Evolutionary conservation across 129 eudicot species (phyloP), one percentile per base, ranked within the genome.

Genomic region (Tagetes erecta): DNA sequence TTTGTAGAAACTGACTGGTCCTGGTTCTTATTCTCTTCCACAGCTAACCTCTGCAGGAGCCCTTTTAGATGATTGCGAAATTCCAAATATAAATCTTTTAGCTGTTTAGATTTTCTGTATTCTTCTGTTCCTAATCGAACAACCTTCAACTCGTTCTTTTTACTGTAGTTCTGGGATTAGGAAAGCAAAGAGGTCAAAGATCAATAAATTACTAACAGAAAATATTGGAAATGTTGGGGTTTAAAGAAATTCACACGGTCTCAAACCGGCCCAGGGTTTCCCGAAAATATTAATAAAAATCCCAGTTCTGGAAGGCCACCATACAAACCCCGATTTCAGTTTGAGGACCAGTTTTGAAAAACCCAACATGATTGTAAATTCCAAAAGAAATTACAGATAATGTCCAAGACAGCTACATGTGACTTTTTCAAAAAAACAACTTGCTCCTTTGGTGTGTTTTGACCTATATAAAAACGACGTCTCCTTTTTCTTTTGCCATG

Each of bases 71-170:
- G 94, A 66, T 84, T 41, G 11, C 78, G 40, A 31, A 79, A 91
- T 52, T 87, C 87, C 40, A 71, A 35, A 52, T 79, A 77, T 40
- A 87, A 65, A 67, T 73, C 83, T 79, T 78, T 91, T 71, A 78
- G 76, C 62, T 36, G 44, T 79, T 82, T 76, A 8, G 94, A 89
- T 69, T 44, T 87, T 20, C 20, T 65, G 82, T 85, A 87, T 76
- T 83, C 88, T 69, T 84, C 80, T 59, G 87, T 80, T 80, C 94
- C 97, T 52, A 57, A 36, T 8, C 47, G 80, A 34, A 84, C 89
- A 38, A 87, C 71, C 73, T 74, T 73, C 47, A 90, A 73, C 46
- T 67, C 80, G 31, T 64, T 62, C 44, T 69, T 79, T 47, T 56
- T 42, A 39, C 37, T 55, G 80, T 38, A 59, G 14, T 33, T 41